These are phyloP conservation scores for Paraconiothyrium brasiliense DNA, from an alignment of 2,329 filamentous ascomycete species.

Conservation along the genomic window DNA sequence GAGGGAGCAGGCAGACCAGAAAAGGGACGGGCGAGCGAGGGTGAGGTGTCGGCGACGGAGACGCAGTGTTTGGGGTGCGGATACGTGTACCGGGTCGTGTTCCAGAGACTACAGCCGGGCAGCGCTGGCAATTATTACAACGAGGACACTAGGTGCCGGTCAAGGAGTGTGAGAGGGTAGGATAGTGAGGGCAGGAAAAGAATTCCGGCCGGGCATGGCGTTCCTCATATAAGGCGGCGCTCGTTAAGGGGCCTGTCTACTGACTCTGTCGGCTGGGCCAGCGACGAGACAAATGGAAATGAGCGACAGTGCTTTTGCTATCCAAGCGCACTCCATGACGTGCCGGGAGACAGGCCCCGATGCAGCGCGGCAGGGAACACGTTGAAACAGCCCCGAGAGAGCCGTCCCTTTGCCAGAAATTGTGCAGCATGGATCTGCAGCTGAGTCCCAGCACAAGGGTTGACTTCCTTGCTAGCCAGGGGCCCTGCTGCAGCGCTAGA, in stretches of 20 bases:
- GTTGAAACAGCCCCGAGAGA: conserved; percentile 37
- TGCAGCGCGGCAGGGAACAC: conserved; percentile 31
- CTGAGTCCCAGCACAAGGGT: conserved; percentile 25
- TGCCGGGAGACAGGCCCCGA: conserved; percentile 49
- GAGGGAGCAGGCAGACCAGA: conserved; percentile 18
- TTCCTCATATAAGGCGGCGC: conserved; percentile 43
- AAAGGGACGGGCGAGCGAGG: conserved; percentile 14
- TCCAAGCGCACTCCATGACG: conserved; percentile 51
- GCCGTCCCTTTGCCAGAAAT: conserved; percentile 12
- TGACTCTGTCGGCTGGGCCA: conserved; percentile 46
- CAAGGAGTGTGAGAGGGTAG: conserved; percentile 34
- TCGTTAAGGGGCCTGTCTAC: conserved; percentile 43
- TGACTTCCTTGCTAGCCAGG: conserved; percentile 9
- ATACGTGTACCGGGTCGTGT: conserved; percentile 31
- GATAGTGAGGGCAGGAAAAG: conserved; percentile 28
- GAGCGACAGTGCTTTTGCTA: conserved; percentile 47
- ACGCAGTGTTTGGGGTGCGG: conserved; percentile 19
- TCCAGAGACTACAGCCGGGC: conserved; percentile 43
- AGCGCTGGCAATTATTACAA: conserved; percentile 26
- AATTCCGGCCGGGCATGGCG: conserved; percentile 35
- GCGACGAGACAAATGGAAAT: conserved; percentile 52
- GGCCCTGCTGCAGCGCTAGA: conserved; percentile 21
- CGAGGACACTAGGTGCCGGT: conserved; percentile 17
- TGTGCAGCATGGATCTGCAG: conserved; percentile 34
- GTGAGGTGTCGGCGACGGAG: conserved; percentile 33